Evolutionary conservation across 2,329 filamentous ascomycete species (phyloP), one percentile per base, ranked within the genome.

Genomic region (Fusarium drepaniforme): DNA sequence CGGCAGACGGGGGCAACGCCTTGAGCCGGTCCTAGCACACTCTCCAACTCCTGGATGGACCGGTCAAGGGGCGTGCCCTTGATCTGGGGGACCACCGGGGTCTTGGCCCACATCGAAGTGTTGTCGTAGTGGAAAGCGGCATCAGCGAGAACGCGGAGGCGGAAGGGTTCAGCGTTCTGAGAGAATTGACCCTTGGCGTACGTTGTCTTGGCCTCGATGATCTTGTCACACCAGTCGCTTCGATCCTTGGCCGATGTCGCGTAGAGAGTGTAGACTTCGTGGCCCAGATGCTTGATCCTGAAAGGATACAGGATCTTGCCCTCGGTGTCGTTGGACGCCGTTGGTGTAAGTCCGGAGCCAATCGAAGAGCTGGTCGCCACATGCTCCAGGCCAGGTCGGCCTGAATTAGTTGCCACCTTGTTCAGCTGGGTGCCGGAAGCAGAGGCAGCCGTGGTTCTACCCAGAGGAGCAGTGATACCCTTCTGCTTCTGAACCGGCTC

Each of bases 91-190:
- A 98, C 93, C 67, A 91, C 87, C 18, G 86, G 85, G 53, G 87
- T 90, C 81, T 90, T 93, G 15, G 91, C 88, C 44, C 90, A 86
- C 57, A 88, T 85, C 4, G 90, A 88, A 66, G 89, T 81, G 5
- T 86, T 84, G 75, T 97, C 94, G 78, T 95, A 96, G 13, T 93
- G 92, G 82, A 99, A 99, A 0, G 96, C 94, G 51, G 94, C 93
- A 81, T 99, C 97, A 0, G 97, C 96, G 81, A 99, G 92, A 11
- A 99, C 95, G 25, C 95, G 92, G 9, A 99, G 86, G 61, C 94
- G 90, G 89, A 99, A 99, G 0, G 97, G 97, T 82, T 99, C 97
- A 0, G 97, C 96, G 80, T 98, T 97, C 80, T 99, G 97, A 5
- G 94, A 92, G 82, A 94, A 94, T 7, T 98, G 86, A 4, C 96